Evolutionary conservation across 2,329 filamentous ascomycete species (phyloP).

Genomic region (Penicillium palitans): DNA sequence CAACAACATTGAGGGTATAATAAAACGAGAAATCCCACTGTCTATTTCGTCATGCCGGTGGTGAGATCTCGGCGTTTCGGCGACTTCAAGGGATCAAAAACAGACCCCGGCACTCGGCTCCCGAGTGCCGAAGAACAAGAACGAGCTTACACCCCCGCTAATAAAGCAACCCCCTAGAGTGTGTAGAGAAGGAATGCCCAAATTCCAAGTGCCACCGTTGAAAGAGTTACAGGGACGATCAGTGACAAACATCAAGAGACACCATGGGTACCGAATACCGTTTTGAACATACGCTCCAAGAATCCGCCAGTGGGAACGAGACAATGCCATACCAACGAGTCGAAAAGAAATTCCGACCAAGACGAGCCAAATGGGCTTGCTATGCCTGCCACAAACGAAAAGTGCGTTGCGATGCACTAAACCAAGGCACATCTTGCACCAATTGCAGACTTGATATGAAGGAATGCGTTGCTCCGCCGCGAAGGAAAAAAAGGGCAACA

Average conservation of each 20-base stretch:
- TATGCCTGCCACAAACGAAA: background rate
- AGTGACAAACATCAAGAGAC: background rate
- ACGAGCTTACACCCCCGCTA: too few relatives aligned
- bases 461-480: background rate
- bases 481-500: background rate
- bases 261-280: background rate
- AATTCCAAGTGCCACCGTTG: too few relatives aligned
- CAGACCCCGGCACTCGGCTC: background rate
- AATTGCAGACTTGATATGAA: slow-evolving; percentile 2
- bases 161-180: too few relatives aligned
- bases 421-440: background rate
- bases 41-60: too few relatives aligned
- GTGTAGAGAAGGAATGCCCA: too few relatives aligned
- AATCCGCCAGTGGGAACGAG: background rate
- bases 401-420: background rate
- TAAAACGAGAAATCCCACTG: background rate
- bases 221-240: background rate
- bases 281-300: background rate
- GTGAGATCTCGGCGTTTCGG: too few relatives aligned
- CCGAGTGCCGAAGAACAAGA: background rate
- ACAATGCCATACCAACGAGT: background rate
- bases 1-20: background rate
- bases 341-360: background rate
- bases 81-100: too few relatives aligned
- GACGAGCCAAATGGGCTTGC: background rate